Evolutionary conservation across 2,329 filamentous ascomycete species (phyloP), one percentile per base, ranked within the genome.

Genomic region (Monosporascus ibericus): DNA sequence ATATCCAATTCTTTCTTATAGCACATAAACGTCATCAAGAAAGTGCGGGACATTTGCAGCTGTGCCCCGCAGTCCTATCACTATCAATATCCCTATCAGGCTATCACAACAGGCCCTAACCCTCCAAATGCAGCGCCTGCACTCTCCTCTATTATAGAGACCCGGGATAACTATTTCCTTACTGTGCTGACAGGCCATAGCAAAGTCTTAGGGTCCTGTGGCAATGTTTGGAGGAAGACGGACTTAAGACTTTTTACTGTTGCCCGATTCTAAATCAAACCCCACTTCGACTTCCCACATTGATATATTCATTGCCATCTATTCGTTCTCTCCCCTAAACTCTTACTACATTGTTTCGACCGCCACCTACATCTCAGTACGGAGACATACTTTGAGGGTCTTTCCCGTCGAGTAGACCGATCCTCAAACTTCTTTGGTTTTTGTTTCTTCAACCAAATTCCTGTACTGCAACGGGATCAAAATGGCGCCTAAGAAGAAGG

Each of bases 401-500:
- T 34, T 34, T 34, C 30, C 30, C 11, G 5, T 34, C 18, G 1
- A 24, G 18, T 18, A 39, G 18, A 39, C 9, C 37, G 6, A 18
- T 11, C 30, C 30, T 11, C 11, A 5, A 34, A 34, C 17, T 18
- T 40, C 18, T 40, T 18, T 9, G 38, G 6, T 20, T 18, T 18
- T 40, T 40, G 17, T 20, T n/a, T 46, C 24, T 44, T 20, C 22
- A 15, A n/a, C n/a, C n/a, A 6, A n/a, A 46, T 6, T 46, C 42
- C 11, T 14, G 30, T 14, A 34, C 30, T 9, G 8, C 30, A 4
- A 30, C n/a, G 11, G 30, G 9, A 11, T 55, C 71, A 78, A 72
- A 56, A 97, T 96, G 92, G 76, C 92, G 67, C 92, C 92, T 57
- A 96, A 96, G 78, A 95, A 94, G 81, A 96, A 96, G 82, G 77